Evolutionary conservation across 177 flowering plant species (phyloP).

Genomic region (Tripterygium wilfordii): DNA sequence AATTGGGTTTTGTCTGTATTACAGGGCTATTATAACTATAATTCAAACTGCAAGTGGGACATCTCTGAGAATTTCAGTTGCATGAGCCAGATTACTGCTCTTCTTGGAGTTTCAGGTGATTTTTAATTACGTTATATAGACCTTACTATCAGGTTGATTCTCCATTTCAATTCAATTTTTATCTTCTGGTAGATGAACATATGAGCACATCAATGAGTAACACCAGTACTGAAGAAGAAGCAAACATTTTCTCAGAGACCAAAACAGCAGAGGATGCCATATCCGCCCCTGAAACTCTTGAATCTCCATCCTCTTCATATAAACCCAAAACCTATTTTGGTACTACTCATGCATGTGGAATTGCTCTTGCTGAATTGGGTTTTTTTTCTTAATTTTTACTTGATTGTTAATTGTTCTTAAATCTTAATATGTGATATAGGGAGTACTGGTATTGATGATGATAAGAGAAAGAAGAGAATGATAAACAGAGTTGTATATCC

Average conservation of each 20-base stretch:
- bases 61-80: slow-evolving; percentile 19
- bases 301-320: slow-evolving; percentile 24
- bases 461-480: slow-evolving; percentile 24
- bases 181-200: slow-evolving; percentile 15
- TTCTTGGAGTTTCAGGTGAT: slow-evolving; percentile 22
- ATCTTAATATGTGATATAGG: background rate
- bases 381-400: too few relatives aligned
- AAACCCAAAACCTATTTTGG: slow-evolving; percentile 6
- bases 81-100: slow-evolving; percentile 16
- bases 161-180: background rate
- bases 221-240: slow-evolving; percentile 26
- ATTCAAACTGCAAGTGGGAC: slow-evolving; percentile 16
- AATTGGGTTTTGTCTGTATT: background rate
- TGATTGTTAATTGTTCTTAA: too few relatives aligned
- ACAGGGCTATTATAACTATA: slow-evolving; percentile 35
- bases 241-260: slow-evolving; percentile 11
- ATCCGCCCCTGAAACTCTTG: slow-evolving; percentile 23
- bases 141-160: background rate
- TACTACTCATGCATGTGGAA: too few relatives aligned
- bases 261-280: slow-evolving; percentile 27
- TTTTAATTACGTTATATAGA: slow-evolving; percentile 1
- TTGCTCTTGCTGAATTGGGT: too few relatives aligned
- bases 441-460: slow-evolving; percentile 1
- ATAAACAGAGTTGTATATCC: slow-evolving; percentile 61
- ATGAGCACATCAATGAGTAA: slow-evolving; percentile 18